Percentiles rank a stretch among this genome's conserved stretches.
These are phyloP conservation scores for Cenchrus fungigraminus DNA, from an alignment of 176 grass and related monocot genomes.

Conservation along the genomic window DNA sequence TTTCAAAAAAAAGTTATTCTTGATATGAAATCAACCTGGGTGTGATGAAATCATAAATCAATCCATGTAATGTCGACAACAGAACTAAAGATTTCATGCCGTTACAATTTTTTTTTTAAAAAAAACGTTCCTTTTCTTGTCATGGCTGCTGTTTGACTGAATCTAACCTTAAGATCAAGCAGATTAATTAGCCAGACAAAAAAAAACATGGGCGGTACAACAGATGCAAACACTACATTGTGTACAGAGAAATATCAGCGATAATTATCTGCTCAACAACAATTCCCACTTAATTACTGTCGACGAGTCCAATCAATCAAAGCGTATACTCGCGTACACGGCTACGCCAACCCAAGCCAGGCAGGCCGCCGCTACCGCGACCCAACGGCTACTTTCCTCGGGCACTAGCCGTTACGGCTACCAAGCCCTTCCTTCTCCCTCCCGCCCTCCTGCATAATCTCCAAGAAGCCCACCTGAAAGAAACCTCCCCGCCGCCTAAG, in stretches of 20 bases:
- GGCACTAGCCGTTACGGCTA: slow-evolving; percentile 21
- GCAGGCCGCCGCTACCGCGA: background rate
- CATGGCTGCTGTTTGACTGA: background rate
- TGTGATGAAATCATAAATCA: too few species aligned
- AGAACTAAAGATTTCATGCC: background rate
- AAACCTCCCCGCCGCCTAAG: background rate
- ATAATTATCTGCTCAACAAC: too few species aligned
- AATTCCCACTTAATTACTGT: too few species aligned
- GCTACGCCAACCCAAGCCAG: background rate
- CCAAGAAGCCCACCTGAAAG: background rate
- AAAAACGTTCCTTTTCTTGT: background rate
- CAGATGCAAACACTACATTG: background rate
- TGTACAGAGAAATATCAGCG: too few species aligned
- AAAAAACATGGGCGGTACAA: background rate
- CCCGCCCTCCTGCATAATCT: background rate
- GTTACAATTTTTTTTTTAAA: background rate
- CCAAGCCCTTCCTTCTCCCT: too few species aligned
- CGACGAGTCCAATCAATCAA: too few species aligned
- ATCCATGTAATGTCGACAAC: background rate
- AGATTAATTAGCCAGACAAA: background rate
- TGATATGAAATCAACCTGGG: background rate
- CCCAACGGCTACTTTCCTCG: slow-evolving; percentile 31
- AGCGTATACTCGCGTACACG: background rate
- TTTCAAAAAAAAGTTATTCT: background rate
- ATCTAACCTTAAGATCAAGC: background rate